Base-by-base conservation (phyloP, 352 stramenopile species). In the Phytophthora fragariae region DNA sequence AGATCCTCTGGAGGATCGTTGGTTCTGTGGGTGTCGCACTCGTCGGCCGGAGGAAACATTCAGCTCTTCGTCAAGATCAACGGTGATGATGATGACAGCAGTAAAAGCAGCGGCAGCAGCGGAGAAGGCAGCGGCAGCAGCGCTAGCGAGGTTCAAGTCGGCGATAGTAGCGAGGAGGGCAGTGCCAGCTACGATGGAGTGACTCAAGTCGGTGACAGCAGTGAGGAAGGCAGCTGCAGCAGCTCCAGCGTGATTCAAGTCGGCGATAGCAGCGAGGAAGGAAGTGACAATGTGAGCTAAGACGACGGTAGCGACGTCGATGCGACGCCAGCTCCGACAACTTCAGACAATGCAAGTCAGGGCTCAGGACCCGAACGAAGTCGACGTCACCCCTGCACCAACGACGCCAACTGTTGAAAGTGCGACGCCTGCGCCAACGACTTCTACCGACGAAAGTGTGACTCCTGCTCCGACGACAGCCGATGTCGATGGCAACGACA, bases 1-100 rank as follows among this genome's bases (percentile, higher is more conserved):
- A 67, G 56, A 14, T 77, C 69, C 4, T 72, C 65, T 29, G 82
- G 82, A 14, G 77, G 82, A 39, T 89, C 82, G 50, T 55, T 89
- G 12, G 24, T 83, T 7, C 46, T 84, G 56, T 89, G 82, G 82
- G 54, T 89, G 15, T 72, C 80, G 1, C 79, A 61, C 31, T 64
- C 70, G 31, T 72, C 70, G 0, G 14, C 56, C 3, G 68, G 75
- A 17, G 79, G 81, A n/a, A 65, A 82, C 15, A 58, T 88, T n/a
- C 53, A 77, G 12, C 58, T 89, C 31, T 55, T 63, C 27, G 76
- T 70, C 14, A 71, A 83, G 57, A 68, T 86, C 17, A 86, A 88
- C 41, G 78, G 58, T 1, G 50, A 70, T 21, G 60, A 60, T 4
- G 46, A 33, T 27, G 52, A 62, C 10, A 37, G 15, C 19, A 65